Percentiles rank a stretch among this genome's conserved stretches.
These are phyloP conservation scores for Cicer chorassanicum DNA, from an alignment of 306 rosid genomes.

Conservation along the genomic window DNA sequence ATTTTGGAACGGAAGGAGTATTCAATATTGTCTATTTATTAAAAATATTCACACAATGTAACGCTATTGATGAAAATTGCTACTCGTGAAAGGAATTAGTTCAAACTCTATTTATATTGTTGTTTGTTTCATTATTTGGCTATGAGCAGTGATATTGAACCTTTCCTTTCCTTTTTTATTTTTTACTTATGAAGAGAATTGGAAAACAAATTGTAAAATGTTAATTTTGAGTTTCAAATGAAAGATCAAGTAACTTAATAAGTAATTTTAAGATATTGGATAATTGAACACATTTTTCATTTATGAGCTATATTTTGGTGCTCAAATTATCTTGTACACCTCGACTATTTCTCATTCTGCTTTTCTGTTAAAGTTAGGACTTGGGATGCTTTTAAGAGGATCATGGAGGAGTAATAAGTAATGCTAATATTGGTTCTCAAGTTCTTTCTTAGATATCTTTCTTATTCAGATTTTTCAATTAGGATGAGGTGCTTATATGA, in stretches of 20 bases:
- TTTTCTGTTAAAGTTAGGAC: constrained; percentile 18
- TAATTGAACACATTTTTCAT: constrained; percentile 25
- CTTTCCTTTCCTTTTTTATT: constrained; percentile 25
- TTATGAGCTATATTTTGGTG: constrained; percentile 20
- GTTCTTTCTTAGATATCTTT: constrained; percentile 10
- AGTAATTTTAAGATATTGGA: constrained; percentile 1
- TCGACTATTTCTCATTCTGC: not conserved
- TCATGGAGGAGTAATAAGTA: constrained; percentile 12
- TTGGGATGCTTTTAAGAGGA: constrained; percentile 17
- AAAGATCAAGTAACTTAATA: constrained; percentile 20
- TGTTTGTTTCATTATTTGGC: constrained; percentile 19
- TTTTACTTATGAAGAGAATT: not conserved
- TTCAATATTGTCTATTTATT: not conserved
- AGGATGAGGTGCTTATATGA: not conserved
- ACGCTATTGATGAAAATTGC: constrained; percentile 17
- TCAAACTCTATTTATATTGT: constrained; percentile 11
- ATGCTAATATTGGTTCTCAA: constrained; percentile 8
- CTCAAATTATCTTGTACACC: not conserved
- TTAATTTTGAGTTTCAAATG: constrained; percentile 16
- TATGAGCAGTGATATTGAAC: constrained; percentile 4
- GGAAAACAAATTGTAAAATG: constrained; percentile 11
- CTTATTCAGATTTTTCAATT: not conserved
- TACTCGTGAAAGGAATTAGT: constrained; percentile 1
- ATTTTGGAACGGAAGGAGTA: no score
- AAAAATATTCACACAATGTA: constrained; percentile 1